Conservation (phyloP, 495 filamentous ascomycete species). For the Penicillium crystallinum region DNA sequence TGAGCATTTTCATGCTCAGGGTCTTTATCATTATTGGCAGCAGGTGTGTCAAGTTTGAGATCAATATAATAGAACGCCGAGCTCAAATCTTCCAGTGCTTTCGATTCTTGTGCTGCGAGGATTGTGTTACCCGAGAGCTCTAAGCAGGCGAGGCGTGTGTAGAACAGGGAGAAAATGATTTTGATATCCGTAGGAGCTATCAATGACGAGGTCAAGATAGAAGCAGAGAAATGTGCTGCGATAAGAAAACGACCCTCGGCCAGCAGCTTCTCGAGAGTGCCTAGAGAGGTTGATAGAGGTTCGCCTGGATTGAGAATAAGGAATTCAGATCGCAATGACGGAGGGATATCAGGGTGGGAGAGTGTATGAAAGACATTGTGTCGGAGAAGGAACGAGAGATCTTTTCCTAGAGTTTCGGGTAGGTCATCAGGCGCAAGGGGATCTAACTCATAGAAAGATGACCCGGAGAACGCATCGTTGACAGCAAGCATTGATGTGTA, state of each 20-base stretch:
- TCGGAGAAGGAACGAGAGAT: constrained; percentile 73
- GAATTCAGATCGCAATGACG: constrained; percentile 52
- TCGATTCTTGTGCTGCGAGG: constrained; percentile 81
- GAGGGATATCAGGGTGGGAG: constrained; percentile 58
- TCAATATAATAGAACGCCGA: constrained; percentile 62
- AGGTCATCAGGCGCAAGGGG: constrained; percentile 32
- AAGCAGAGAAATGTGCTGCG: constrained; percentile 40
- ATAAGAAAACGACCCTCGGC: constrained; percentile 64
- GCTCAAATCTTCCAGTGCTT: constrained; percentile 74
- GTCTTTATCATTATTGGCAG: constrained; percentile 34
- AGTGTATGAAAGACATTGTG: constrained; percentile 79
- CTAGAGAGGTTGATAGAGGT: constrained; percentile 30
- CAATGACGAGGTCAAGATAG: constrained; percentile 40
- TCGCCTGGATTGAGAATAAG: constrained; percentile 34
- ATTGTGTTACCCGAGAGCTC: constrained; percentile 63
- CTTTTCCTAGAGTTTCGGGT: constrained; percentile 47
- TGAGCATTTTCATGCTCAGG: constrained; percentile 29
- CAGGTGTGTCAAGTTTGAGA: constrained; percentile 12
- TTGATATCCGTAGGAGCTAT: constrained; percentile 51
- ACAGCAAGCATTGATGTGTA: constrained; percentile 9
- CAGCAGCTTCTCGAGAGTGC: constrained; percentile 62
- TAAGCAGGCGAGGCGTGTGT: constrained; percentile 78
- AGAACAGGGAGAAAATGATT: constrained; percentile 69
- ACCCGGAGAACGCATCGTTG: constrained; percentile 21
- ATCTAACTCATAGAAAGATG: constrained; percentile 30